These are phyloP conservation scores for Escallonia rubra DNA, from an alignment of 129 eudicot species.

Conservation along the genomic window DNA sequence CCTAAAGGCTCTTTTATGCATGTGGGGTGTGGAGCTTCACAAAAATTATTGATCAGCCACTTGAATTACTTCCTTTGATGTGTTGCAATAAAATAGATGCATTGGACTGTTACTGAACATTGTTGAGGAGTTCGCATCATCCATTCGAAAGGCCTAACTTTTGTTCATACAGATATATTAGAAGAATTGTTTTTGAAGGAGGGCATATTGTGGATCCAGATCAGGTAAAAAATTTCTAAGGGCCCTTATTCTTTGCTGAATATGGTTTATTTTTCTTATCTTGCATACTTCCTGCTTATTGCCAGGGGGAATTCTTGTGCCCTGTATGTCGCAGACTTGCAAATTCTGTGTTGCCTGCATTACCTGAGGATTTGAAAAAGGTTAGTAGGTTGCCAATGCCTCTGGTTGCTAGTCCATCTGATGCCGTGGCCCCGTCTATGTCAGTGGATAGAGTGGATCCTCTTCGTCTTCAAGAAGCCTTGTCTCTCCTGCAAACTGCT, in stretches of 20 bases:
- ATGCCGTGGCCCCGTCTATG: conserved; percentile 12
- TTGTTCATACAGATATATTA: conserved; percentile 40
- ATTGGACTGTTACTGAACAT: no score
- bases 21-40: no score
- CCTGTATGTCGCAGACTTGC: conserved; percentile 98
- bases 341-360: conserved; percentile 72
- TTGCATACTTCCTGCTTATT: neutral
- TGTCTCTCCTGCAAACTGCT: conserved; percentile 61
- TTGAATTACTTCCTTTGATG: no score
- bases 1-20: no score
- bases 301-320: conserved; percentile 90
- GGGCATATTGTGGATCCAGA: conserved; percentile 96
- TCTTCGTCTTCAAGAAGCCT: conserved; percentile 50
- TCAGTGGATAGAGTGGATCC: conserved; percentile 9
- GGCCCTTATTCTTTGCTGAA: neutral
- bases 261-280: neutral
- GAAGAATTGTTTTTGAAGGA: conserved; percentile 93
- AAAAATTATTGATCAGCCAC: no score
- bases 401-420: conserved; percentile 16
- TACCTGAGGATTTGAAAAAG: conserved; percentile 37
- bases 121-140: no score
- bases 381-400: conserved; percentile 15
- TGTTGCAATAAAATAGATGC: neutral
- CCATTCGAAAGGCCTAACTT: neutral
- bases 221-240: conserved; percentile 42